Evolutionary conservation across 257 asterid genomes (phyloP), one percentile per base, ranked within the genome.

Genomic region (Misopates orontium): DNA sequence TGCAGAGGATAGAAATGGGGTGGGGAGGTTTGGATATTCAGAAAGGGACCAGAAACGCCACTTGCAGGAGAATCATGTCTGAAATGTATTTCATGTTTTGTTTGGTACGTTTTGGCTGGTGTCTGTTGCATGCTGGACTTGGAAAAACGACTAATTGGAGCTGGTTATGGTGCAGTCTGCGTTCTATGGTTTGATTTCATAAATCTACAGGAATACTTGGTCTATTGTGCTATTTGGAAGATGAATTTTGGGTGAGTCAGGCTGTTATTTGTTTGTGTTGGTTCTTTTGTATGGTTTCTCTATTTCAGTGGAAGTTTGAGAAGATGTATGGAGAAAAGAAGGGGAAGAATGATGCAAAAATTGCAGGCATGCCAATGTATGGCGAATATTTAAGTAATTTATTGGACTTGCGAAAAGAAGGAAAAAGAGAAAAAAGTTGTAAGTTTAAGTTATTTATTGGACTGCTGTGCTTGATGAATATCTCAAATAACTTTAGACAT

Each of bases 11-110:
- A 79, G 85, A 51, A 80, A 76, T 61, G 78, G 83, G 69, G n/a
- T 71, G 24, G 90, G 83, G 55, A 80, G 85, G 81, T 76, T 76
- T n/a, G 85, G 82, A n/a, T 78, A 84, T 80, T 75, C 95, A 8
- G 96, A 89, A 65, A 80, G 93, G 73, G 96, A 85, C 77, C 85
- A 83, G 74, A 86, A 86, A 63, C 70, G 89, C 79, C 95, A 81
- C 36, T 51, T 76, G 68, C 95, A 83, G 69, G 89, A 89, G 78
- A 86, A 84, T 56, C 95, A 79, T 54, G 95, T 71, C 44, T 84
- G 76, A 78, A 64, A 60, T 36, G 53, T 63, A 31, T 21, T 45
- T 28, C 31, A 45, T 63, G 20, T 36, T 66, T 48, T 62, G 20
- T 48, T 41, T 41, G 23, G 55, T 45, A 14, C 24, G 53, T 18